These are phyloP conservation scores for Cladosporium sp. DNA, from an alignment of 2,329 filamentous ascomycete species.

Conservation along the genomic window DNA sequence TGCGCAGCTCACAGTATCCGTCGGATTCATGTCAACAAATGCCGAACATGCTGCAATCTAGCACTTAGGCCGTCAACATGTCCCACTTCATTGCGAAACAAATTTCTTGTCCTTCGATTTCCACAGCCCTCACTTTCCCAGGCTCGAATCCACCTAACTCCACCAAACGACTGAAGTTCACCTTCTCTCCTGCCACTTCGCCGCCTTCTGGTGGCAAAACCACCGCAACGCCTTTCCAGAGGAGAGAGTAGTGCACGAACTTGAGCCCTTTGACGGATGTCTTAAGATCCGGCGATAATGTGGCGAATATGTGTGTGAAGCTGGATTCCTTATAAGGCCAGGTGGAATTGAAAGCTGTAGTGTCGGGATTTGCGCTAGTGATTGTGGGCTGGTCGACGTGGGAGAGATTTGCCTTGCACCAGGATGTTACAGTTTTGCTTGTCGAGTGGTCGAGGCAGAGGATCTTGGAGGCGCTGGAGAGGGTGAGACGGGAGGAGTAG, in stretches of 20 bases:
- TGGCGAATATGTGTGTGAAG: slow-evolving; percentile 13
- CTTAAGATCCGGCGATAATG: slow-evolving; percentile 4
- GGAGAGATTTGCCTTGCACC: slow-evolving; percentile 3
- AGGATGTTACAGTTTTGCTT: not conserved
- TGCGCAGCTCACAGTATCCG: no score
- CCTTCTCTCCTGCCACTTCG: slow-evolving; percentile 9
- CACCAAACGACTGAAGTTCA: slow-evolving; percentile 6
- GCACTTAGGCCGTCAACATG: slow-evolving; percentile 9
- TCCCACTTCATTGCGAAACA: slow-evolving; percentile 14
- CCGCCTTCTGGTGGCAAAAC: slow-evolving; percentile 8
- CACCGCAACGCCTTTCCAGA: slow-evolving; percentile 12
- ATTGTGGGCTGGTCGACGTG: slow-evolving; percentile 4
- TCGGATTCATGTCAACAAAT: no score
- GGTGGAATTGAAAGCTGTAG: not conserved
- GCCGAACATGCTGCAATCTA: no score
- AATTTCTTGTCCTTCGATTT: slow-evolving; percentile 3
- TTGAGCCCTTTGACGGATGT: slow-evolving; percentile 11
- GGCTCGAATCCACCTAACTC: slow-evolving; percentile 14
- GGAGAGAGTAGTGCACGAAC: slow-evolving; percentile 7
- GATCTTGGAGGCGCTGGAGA: slow-evolving; percentile 13
- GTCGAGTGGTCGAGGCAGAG: slow-evolving; percentile 5
- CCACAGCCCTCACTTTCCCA: slow-evolving; percentile 9
- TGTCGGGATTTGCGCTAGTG: not conserved
- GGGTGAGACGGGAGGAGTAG: slow-evolving; percentile 8
- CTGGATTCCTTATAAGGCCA: slow-evolving; percentile 8